phyloP scores from a whole-genome alignment of 495 filamentous ascomycete genomes.

The Xylaria venustula region DNA sequence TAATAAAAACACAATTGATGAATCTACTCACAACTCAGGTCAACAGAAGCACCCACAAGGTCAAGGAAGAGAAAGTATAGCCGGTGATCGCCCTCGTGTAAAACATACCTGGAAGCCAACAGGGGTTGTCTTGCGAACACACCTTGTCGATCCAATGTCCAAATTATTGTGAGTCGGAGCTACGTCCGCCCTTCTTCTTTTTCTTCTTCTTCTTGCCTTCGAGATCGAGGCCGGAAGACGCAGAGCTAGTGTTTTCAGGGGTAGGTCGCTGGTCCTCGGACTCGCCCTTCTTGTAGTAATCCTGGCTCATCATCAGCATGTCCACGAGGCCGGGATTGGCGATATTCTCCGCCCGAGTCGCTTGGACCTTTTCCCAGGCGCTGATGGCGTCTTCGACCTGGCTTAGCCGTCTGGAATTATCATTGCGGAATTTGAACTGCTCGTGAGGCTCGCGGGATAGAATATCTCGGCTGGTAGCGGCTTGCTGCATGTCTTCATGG shows the following conservation, averaged over 20 bases:
- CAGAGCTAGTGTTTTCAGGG: background rate
- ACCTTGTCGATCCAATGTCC: too few species aligned
- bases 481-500: constrained; percentile 11
- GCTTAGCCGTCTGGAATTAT: background rate
- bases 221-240: too few species aligned
- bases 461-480: constrained; percentile 8
- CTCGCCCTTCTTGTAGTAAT: background rate
- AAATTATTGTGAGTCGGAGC: too few species aligned
- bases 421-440: constrained; percentile 1
- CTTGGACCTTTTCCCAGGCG: constrained; percentile 13
- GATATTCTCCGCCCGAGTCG: background rate
- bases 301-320: constrained; percentile 11
- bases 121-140: too few species aligned
- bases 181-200: too few species aligned
- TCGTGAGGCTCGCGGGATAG: constrained; percentile 4
- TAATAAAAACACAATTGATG: too few species aligned
- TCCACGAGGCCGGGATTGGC: constrained; percentile 3
- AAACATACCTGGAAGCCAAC: too few species aligned
- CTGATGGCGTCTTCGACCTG: constrained; percentile 6
- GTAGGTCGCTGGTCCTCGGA: background rate
- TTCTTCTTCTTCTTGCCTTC: too few species aligned
- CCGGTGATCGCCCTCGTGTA: too few species aligned
- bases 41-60: too few species aligned
- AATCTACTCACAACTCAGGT: too few species aligned
- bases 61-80: too few species aligned